Conservation (phyloP, 495 filamentous ascomycete species). For the Neurospora sp. region DNA sequence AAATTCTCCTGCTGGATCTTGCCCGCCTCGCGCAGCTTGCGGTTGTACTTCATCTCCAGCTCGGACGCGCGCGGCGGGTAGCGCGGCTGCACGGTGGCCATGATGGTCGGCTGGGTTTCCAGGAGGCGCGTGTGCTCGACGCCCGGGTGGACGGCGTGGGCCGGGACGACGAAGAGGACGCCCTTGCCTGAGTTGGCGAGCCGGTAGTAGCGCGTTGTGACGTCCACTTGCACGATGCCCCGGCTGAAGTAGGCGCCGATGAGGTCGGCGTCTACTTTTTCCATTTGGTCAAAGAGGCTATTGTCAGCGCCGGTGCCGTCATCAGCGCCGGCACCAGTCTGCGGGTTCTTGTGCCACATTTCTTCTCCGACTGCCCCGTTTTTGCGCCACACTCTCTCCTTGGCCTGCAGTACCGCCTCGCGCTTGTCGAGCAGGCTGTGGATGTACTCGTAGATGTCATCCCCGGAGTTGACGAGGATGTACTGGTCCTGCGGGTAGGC, state of each 20-base stretch:
- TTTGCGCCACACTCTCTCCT: constrained; percentile 12
- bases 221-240: constrained; percentile 34
- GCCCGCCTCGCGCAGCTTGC: constrained; percentile 2
- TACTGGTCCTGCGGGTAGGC: constrained; percentile 42
- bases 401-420: constrained; percentile 22
- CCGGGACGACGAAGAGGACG: constrained; percentile 42
- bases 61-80: constrained; percentile 24
- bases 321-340: background rate
- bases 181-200: constrained; percentile 26
- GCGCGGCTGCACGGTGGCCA: constrained; percentile 27
- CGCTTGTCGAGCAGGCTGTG: constrained; percentile 35
- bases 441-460: constrained; percentile 34
- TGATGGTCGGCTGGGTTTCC: constrained; percentile 36
- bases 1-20: constrained; percentile 5
- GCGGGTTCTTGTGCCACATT: constrained; percentile 7
- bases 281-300: background rate
- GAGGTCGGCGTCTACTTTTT: background rate
- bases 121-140: constrained; percentile 28
- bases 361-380: constrained; percentile 26
- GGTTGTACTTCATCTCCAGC: constrained; percentile 23
- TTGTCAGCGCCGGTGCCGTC: background rate
- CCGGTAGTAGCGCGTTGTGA: constrained; percentile 38
- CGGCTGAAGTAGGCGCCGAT: constrained; percentile 15
- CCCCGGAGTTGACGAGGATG: constrained; percentile 41
- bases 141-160: constrained; percentile 33